Conservation (phyloP, 2,329 filamentous ascomycete genomes). For the Colletotrichum sp. region DNA sequence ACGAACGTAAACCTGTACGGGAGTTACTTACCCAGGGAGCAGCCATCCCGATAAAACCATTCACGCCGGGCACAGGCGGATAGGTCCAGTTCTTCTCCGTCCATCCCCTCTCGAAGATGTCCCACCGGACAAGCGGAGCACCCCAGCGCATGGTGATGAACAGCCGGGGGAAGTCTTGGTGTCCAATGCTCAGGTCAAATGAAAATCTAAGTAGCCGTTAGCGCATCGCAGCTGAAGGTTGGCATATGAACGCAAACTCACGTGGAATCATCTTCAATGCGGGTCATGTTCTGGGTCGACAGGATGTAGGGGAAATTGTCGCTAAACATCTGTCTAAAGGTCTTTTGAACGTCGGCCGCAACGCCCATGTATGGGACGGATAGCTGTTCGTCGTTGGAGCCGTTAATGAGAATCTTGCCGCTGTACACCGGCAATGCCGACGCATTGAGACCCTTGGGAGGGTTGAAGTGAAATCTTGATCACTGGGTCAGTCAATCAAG, state of each 20-base stretch:
- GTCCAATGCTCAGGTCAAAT: neutral
- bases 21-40: constrained; percentile 1
- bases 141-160: constrained; percentile 8
- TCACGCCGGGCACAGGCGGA: constrained; percentile 40
- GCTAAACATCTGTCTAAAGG: neutral
- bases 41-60: constrained; percentile 41
- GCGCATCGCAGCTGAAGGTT: neutral
- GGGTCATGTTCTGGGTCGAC: neutral
- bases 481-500: neutral
- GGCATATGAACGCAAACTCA: neutral
- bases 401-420: constrained; percentile 46
- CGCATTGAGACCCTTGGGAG: constrained; percentile 27
- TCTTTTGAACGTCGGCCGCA: neutral
- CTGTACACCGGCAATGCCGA: constrained; percentile 46
- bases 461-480: constrained; percentile 29
- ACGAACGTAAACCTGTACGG: too few relatives aligned
- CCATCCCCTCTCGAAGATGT: constrained; percentile 44
- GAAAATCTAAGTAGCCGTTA: constrained; percentile 9
- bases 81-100: constrained; percentile 44
- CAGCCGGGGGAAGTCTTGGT: constrained; percentile 17
- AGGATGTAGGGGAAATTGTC: neutral
- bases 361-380: constrained; percentile 44
- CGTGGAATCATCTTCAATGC: constrained; percentile 11
- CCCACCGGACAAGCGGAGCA: constrained; percentile 8
- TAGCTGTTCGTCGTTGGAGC: constrained; percentile 44